These are phyloP conservation scores for Trichoderma semiorbis DNA, from an alignment of 2,329 filamentous ascomycete species.

Conservation along the genomic window DNA sequence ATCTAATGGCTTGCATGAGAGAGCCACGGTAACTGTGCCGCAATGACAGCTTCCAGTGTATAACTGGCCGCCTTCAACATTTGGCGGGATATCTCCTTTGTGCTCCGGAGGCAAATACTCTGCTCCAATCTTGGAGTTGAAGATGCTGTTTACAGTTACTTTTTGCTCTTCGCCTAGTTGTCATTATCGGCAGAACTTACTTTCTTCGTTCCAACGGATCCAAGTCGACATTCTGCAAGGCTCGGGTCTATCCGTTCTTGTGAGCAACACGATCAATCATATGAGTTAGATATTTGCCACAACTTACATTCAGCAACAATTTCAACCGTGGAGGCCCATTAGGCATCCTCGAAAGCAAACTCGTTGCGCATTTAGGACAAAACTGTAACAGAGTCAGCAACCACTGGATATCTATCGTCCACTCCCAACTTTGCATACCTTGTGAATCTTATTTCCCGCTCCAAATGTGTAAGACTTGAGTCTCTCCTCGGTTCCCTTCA, in stretches of 20 bases:
- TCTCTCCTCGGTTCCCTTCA: slow-evolving; percentile 42
- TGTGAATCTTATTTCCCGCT: slow-evolving; percentile 37
- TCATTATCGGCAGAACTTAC: slow-evolving; percentile 37
- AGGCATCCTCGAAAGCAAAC: slow-evolving; percentile 32
- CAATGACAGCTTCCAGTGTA: slow-evolving; percentile 54
- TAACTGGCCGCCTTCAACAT: slow-evolving; percentile 34
- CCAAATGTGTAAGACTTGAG: slow-evolving; percentile 46
- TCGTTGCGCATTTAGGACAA: slow-evolving; percentile 49
- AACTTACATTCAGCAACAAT: slow-evolving; percentile 20
- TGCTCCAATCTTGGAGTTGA: neutral
- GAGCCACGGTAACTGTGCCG: slow-evolving; percentile 44
- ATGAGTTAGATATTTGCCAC: neutral
- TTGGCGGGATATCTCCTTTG: slow-evolving; percentile 40
- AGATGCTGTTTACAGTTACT: neutral
- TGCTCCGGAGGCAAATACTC: slow-evolving; percentile 36
- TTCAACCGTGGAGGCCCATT: neutral
- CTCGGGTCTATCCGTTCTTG: neutral
- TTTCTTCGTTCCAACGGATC: slow-evolving; percentile 39
- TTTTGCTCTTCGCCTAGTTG: slow-evolving; percentile 22
- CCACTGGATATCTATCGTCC: too few species aligned
- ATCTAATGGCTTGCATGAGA: slow-evolving; percentile 43
- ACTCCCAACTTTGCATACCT: slow-evolving; percentile 28
- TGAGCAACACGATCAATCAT: neutral
- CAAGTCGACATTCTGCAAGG: slow-evolving; percentile 28
- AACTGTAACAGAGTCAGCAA: slow-evolving; percentile 37